Conservation (phyloP, 2,329 filamentous ascomycete species). For the Aspergillus melleus region DNA sequence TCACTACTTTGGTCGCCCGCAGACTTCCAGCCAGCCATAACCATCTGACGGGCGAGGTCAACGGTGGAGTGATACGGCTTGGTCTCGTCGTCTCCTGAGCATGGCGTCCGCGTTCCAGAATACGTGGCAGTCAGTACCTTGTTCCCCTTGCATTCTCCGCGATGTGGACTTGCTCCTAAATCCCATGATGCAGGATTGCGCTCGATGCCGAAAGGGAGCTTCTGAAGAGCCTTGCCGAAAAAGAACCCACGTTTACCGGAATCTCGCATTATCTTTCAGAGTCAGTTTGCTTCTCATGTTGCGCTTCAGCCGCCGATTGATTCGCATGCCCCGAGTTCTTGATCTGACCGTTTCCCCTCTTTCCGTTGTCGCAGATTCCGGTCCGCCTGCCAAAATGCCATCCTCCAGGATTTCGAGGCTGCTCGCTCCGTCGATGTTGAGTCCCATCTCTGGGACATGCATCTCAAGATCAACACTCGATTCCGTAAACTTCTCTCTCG, state of each 20-base stretch:
- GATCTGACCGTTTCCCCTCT: constrained; percentile 4
- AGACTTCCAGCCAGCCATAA: constrained; percentile 54
- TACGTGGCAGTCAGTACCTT: constrained; percentile 53
- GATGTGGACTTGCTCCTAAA: constrained; percentile 19
- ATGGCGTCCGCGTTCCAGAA: constrained; percentile 51
- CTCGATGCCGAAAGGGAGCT: constrained; percentile 52
- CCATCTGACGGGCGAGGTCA: constrained; percentile 58
- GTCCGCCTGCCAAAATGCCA: constrained; percentile 67
- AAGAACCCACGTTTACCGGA: constrained; percentile 51
- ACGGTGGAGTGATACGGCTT: constrained; percentile 50
- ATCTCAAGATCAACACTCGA: constrained; percentile 73
- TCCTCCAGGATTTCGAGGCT: constrained; percentile 63
- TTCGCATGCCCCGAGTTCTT: constrained; percentile 8
- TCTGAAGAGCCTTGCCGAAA: constrained; percentile 49
- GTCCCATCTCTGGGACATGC: constrained; percentile 72
- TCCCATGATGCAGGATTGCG: constrained; percentile 31
- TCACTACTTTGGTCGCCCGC: constrained; percentile 48
- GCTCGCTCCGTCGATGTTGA: constrained; percentile 64
- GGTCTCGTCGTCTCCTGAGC: constrained; percentile 24
- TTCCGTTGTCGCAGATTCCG: constrained; percentile 58
- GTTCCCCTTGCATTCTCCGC: background rate
- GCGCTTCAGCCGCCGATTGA: background rate
- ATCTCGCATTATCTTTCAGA: constrained; percentile 48
- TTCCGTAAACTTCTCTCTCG: constrained; percentile 70
- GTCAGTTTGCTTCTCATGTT: constrained; percentile 22